Percentiles rank a stretch among this genome's conserved stretches.
phyloP scores from a whole-genome alignment of 2,329 filamentous ascomycete species.

The Trichophyton benhamiae region DNA sequence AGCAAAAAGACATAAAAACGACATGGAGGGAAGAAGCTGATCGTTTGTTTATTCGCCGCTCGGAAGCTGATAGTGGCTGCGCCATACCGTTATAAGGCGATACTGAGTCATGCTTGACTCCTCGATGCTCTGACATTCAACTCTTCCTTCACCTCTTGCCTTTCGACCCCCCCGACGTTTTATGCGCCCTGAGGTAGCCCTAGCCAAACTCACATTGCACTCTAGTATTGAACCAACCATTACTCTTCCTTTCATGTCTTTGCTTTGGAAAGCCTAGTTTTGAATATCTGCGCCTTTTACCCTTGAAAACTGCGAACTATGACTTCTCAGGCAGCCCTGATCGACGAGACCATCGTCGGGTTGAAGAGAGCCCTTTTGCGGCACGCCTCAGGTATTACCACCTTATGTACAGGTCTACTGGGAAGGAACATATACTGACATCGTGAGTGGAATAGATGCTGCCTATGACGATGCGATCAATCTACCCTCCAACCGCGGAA shows the following conservation, averaged over 20 bases:
- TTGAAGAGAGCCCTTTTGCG: constrained; percentile 42
- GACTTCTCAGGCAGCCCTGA: constrained; percentile 34
- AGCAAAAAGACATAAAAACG: too few species aligned
- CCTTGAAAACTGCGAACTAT: constrained; percentile 16
- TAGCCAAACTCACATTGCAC: too few species aligned
- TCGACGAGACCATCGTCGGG: constrained; percentile 43
- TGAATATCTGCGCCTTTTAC: background rate
- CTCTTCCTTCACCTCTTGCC: too few species aligned
- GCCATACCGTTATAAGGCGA: too few species aligned
- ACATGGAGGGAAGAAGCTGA: too few species aligned
- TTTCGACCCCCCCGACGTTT: too few species aligned
- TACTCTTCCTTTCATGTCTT: background rate
- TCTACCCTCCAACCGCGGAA: constrained; percentile 46
- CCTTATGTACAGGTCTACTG: background rate
- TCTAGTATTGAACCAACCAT: background rate
- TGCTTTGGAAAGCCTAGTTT: background rate
- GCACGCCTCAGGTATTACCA: constrained; percentile 32
- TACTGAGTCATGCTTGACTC: too few species aligned
- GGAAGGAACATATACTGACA: background rate
- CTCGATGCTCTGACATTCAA: too few species aligned
- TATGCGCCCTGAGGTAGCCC: too few species aligned
- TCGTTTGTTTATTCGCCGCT: too few species aligned
- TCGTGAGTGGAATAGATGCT: constrained; percentile 19
- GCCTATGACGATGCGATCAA: constrained; percentile 42
- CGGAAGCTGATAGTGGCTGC: too few species aligned